Percentiles rank a stretch among this genome's conserved stretches.
Evolutionary conservation across 148 eudicot genomes (phyloP).

Genomic region (Silene uniflora): DNA sequence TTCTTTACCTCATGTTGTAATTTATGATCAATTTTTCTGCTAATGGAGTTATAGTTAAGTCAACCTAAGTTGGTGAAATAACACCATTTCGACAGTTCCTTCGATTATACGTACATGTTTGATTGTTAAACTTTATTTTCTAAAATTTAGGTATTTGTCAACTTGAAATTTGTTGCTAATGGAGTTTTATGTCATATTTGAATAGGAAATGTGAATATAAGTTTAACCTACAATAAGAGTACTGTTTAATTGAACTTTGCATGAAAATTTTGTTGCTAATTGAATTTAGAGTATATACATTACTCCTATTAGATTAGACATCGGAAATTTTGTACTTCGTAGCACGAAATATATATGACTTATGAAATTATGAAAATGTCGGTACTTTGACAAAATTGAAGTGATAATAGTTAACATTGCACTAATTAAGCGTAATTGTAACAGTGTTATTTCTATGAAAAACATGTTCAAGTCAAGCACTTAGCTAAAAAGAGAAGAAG

Average conservation of each 20-base stretch:
- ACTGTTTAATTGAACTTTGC: too few species aligned
- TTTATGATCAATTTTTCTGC: too few species aligned
- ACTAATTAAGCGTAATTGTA: not conserved
- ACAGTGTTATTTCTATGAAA: not conserved
- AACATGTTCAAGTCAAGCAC: slow-evolving; percentile 21
- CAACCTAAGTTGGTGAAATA: slow-evolving; percentile 9
- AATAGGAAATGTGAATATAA: too few species aligned
- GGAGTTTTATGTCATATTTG: too few species aligned
- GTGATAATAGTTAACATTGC: not conserved
- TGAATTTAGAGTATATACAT: too few species aligned
- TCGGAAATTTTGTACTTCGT: too few species aligned
- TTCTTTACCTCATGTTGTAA: too few species aligned
- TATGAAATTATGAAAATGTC: too few species aligned
- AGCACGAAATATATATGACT: too few species aligned
- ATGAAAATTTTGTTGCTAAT: too few species aligned
- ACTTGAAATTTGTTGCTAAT: not conserved
- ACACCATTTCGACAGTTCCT: not conserved
- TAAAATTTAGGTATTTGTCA: not conserved
- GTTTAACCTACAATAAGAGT: too few species aligned
- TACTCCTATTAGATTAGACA: too few species aligned
- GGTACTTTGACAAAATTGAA: not conserved
- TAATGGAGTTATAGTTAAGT: not conserved
- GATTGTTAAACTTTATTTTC: slow-evolving; percentile 3
- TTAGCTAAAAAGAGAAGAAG: slow-evolving; percentile 13
- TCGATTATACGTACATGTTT: not conserved